phyloP scores from a whole-genome alignment of 2,329 filamentous ascomycete genomes.

The Trichoderma afroharzianum region DNA sequence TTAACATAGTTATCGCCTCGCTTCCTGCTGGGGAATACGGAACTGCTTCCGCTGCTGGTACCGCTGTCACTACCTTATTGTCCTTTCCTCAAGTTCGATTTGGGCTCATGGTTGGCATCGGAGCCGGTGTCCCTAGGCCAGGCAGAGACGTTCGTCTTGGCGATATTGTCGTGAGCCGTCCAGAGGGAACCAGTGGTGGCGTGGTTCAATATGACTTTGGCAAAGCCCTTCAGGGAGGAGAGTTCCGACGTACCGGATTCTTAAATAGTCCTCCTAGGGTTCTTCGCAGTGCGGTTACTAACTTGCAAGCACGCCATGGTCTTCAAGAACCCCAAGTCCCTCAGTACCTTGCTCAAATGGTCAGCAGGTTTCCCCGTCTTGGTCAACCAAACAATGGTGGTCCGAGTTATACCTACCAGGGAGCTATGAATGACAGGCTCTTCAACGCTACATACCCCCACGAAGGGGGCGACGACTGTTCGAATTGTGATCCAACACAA shows the following conservation, averaged over 20 bases:
- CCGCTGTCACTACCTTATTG: slow-evolving; percentile 14
- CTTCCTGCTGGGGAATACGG: slow-evolving; percentile 23
- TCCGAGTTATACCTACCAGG: neutral
- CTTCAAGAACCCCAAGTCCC: neutral
- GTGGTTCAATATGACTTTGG: slow-evolving; percentile 26
- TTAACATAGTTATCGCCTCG: slow-evolving; percentile 28
- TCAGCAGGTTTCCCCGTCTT: neutral
- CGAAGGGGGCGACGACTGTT: neutral
- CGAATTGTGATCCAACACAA: neutral
- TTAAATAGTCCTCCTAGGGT: slow-evolving; percentile 17
- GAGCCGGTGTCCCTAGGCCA: slow-evolving; percentile 12
- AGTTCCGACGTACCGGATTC: slow-evolving; percentile 15
- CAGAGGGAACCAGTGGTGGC: slow-evolving; percentile 19
- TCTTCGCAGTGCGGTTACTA: neutral
- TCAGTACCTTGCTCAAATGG: neutral
- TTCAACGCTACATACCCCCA: neutral
- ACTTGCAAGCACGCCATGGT: neutral
- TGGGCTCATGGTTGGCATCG: neutral
- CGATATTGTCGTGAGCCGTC: slow-evolving; percentile 26
- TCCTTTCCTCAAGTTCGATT: slow-evolving; percentile 19
- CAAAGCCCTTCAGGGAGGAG: slow-evolving; percentile 10
- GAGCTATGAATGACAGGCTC: neutral
- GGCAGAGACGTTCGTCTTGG: slow-evolving; percentile 27
- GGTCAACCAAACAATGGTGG: neutral
- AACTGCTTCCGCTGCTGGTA: slow-evolving; percentile 17